Evolutionary conservation across 225 moss, liverwort and hornwort genomes (phyloP).

Genomic region (Pseudisothecium myosuroides): DNA sequence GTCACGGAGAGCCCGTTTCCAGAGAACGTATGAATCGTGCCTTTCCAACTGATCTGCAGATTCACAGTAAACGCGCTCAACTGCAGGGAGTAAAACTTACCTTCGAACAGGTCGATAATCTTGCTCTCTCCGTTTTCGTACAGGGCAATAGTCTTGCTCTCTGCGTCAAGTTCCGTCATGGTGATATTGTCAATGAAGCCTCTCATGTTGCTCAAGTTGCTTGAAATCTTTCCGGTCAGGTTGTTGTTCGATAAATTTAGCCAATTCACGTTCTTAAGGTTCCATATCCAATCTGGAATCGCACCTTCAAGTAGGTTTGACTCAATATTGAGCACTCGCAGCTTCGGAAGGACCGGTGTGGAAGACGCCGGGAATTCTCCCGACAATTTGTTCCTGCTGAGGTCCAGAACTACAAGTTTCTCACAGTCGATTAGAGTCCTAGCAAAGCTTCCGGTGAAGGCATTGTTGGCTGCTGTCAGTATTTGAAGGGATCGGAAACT

Average conservation of each 20-base stretch:
- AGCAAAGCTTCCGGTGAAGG: background rate
- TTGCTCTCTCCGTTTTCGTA: too few relatives aligned
- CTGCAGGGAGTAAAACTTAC: background rate
- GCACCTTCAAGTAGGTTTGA: background rate
- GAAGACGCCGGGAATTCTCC: background rate
- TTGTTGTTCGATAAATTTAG: constrained; percentile 3
- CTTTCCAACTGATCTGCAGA: background rate
- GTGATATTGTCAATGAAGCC: background rate
- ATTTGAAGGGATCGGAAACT: background rate
- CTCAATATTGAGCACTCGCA: constrained; percentile 4
- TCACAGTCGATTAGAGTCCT: background rate
- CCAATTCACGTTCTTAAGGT: background rate
- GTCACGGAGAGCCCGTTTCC: background rate
- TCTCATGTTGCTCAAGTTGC: constrained; percentile 11
- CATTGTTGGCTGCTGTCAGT: background rate
- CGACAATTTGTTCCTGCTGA: background rate
- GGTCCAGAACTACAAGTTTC: constrained; percentile 5
- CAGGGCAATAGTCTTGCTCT: too few relatives aligned
- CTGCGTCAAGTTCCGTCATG: background rate
- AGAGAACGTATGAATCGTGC: background rate
- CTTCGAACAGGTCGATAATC: background rate
- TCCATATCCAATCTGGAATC: constrained; percentile 13
- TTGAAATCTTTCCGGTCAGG: background rate
- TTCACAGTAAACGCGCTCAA: background rate
- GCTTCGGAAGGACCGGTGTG: background rate